Conservation (phyloP, 345 rosid genomes). For the Dovyalis caffra region DNA sequence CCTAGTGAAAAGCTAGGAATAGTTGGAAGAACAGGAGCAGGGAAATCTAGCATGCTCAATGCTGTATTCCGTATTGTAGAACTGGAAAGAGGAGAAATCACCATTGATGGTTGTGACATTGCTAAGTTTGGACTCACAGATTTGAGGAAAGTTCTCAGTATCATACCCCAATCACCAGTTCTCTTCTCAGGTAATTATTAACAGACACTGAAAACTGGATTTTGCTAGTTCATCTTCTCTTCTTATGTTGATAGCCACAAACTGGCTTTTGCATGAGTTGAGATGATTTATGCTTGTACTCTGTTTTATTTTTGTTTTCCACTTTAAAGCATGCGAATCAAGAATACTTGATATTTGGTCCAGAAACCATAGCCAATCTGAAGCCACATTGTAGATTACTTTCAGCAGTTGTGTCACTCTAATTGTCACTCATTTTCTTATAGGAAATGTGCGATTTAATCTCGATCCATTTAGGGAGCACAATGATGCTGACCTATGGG, state of each 20-base stretch:
- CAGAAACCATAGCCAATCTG: background rate
- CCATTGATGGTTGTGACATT: conserved; percentile 78
- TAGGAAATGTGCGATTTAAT: conserved; percentile 90
- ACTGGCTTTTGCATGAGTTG: background rate
- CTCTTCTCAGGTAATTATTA: conserved; percentile 81
- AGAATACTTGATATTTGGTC: background rate
- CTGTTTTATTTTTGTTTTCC: background rate
- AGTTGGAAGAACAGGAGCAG: conserved; percentile 99
- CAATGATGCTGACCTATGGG: conserved; percentile 97
- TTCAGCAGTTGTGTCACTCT: background rate
- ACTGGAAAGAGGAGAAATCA: conserved; percentile 83
- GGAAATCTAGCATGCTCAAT: conserved; percentile 97
- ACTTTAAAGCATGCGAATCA: background rate
- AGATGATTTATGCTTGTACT: background rate
- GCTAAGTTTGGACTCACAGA: conserved; percentile 84
- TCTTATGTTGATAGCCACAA: no score
- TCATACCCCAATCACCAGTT: conserved; percentile 98
- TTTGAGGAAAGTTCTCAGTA: conserved; percentile 85
- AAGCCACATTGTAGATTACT: background rate
- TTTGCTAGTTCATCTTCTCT: background rate
- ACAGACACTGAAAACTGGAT: background rate
- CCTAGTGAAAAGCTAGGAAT: conserved; percentile 95
- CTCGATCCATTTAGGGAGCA: conserved; percentile 98
- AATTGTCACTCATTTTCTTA: background rate
- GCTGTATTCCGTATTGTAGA: conserved; percentile 91